These are phyloP conservation scores for Yamadazyma endophytica DNA, from an alignment of 805 yeast species.

Conservation along the genomic window DNA sequence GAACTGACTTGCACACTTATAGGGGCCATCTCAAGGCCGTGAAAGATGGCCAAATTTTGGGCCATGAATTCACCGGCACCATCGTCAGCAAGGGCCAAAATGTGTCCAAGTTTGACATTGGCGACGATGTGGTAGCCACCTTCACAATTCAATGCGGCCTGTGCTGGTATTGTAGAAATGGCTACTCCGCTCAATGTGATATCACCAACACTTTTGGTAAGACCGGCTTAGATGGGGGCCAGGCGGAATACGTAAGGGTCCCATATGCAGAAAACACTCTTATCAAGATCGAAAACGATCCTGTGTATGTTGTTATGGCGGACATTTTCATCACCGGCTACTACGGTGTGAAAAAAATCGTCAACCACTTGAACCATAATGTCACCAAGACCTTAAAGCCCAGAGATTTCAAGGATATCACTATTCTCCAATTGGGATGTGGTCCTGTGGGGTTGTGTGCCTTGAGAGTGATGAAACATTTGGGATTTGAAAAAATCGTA, in stretches of 20 bases:
- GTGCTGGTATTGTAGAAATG: slow-evolving; percentile 56
- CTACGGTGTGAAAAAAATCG: slow-evolving; percentile 50
- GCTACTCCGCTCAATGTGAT: slow-evolving; percentile 52
- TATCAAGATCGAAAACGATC: slow-evolving; percentile 45
- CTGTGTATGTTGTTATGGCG: slow-evolving; percentile 53
- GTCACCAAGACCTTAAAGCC: slow-evolving; percentile 16
- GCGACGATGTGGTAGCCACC: slow-evolving; percentile 44
- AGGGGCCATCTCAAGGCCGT: slow-evolving; percentile 41
- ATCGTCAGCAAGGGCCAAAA: slow-evolving; percentile 36
- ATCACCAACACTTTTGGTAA: slow-evolving; percentile 57
- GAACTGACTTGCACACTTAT: slow-evolving; percentile 52
- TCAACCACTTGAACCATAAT: slow-evolving; percentile 34
- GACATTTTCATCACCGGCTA: slow-evolving; percentile 65
- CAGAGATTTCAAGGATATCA: slow-evolving; percentile 20
- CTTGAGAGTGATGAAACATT: slow-evolving; percentile 38
- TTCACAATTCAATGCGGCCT: slow-evolving; percentile 58
- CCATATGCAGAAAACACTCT: slow-evolving; percentile 54
- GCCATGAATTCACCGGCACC: slow-evolving; percentile 49
- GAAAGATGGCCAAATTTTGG: slow-evolving; percentile 37
- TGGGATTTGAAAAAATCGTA: slow-evolving; percentile 42
- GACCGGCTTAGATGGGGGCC: slow-evolving; percentile 54
- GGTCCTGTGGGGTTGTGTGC: slow-evolving; percentile 63
- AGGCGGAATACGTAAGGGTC: slow-evolving; percentile 58
- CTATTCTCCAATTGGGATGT: slow-evolving; percentile 51
- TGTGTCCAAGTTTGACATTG: slow-evolving; percentile 30